Percentiles rank a stretch among this genome's conserved stretches.
Evolutionary conservation across 1,284 basidiomycete genomes (phyloP).

Genomic region (Sporisorium sorghi): DNA sequence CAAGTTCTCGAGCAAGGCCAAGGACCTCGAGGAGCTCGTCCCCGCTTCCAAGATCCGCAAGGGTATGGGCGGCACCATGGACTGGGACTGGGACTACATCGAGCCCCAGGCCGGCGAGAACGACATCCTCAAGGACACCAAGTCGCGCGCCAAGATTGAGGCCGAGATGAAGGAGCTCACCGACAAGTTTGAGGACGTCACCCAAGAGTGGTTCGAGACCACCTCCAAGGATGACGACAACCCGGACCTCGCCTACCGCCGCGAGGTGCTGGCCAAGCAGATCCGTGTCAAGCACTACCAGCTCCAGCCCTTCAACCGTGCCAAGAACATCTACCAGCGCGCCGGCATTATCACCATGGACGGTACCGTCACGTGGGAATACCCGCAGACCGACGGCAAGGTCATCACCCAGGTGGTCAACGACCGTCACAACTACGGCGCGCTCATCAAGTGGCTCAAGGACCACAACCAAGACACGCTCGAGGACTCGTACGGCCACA

Average conservation of each 20-base stretch:
- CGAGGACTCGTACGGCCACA: conserved; percentile 61
- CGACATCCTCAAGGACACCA: conserved; percentile 62
- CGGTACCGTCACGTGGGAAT: conserved; percentile 62
- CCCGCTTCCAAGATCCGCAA: conserved; percentile 61
- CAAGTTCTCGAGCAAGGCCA: conserved; percentile 66
- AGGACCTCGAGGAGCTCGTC: conserved; percentile 64
- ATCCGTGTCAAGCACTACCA: conserved; percentile 67
- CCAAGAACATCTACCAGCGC: conserved; percentile 66
- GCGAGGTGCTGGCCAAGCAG: conserved; percentile 64
- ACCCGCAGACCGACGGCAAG: conserved; percentile 63
- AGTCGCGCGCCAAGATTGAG: conserved; percentile 59
- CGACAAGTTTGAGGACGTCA: conserved; percentile 60
- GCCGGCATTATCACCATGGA: conserved; percentile 62
- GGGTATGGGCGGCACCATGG: conserved; percentile 68
- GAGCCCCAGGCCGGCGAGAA: conserved; percentile 67
- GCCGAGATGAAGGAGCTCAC: conserved; percentile 61
- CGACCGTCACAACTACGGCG: conserved; percentile 63
- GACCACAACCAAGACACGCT: conserved; percentile 67
- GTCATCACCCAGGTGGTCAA: conserved; percentile 55
- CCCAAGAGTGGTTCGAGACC: conserved; percentile 60
- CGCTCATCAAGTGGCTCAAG: conserved; percentile 65
- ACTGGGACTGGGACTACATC: conserved; percentile 69
- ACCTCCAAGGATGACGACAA: conserved; percentile 49
- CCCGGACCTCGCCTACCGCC: conserved; percentile 53
- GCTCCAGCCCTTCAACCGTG: conserved; percentile 62